Evolutionary conservation across 2,329 filamentous ascomycete species (phyloP), one percentile per base, ranked within the genome.

Genomic region (Didymella arachidicola): DNA sequence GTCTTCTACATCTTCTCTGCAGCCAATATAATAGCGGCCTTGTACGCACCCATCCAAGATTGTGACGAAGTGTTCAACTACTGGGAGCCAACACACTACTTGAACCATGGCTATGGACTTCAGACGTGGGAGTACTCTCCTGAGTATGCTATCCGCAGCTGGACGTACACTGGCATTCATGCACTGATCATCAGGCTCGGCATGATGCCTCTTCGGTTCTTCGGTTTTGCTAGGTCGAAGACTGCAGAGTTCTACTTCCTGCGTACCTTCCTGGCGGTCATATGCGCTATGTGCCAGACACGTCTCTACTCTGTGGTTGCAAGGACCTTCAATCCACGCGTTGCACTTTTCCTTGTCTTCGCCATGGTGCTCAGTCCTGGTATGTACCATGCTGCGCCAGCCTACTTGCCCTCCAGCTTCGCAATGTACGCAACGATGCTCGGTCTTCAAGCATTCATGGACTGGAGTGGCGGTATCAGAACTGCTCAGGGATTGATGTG

Each of bases 51-150:
- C 0, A 97, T 99, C 65, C 93, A 97, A 76, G 95, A 99, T 78
- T 99, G 95, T 75, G 95, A 99, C 71, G 95, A 99, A 81, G 94
- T 94, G 11, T 99, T 96, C 84, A 99, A 99, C 77, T 99, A 97
- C 82, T 99, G 94, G 93, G 95, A 99, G 72, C 94, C 95, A 0
- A 88, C 93, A 0, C 95, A 99, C 78, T 99, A 97, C 78, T 85
- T 99, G 27, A 90, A 88, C 59, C 93, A 97, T 81, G 91, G 92
- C 69, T 94, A 96, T 72, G 95, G 94, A 38, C 83, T 97, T 49
- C 93, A 99, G 80, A 99, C 95, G 1, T 99, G 95, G 95, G 95
- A 99, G 78, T 99, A 98, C 79, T 96, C 94, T 0, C 95, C 95
- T 5, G 89, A 94, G 57, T 98, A 91, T 78, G 91, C 93, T 49